Percentiles rank a stretch among this genome's conserved stretches.
phyloP scores from a whole-genome alignment of 2,329 filamentous ascomycete genomes.

The Epichloe coenophiala region DNA sequence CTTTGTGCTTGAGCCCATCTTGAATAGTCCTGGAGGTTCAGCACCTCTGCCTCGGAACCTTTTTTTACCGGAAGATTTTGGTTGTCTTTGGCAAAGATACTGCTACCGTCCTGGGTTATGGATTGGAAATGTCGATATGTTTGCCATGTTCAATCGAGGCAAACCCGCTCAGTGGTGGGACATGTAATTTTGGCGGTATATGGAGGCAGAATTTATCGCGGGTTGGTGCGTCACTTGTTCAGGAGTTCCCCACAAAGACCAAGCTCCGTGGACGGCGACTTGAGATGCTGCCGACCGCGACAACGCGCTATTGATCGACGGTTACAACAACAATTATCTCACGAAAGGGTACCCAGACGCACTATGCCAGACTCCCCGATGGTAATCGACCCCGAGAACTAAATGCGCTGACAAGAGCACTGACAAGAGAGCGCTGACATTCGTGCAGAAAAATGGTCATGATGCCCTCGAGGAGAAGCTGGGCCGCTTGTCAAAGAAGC shows the following conservation, averaged over 20 bases:
- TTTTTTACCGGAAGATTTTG: neutral
- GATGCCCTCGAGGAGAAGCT: slow-evolving; percentile 54
- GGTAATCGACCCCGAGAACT: neutral
- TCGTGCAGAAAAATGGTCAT: slow-evolving; percentile 29
- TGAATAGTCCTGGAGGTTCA: slow-evolving; percentile 11
- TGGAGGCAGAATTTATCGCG: slow-evolving; percentile 24
- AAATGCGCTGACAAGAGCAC: neutral
- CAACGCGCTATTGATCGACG: neutral
- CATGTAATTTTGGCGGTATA: slow-evolving; percentile 33
- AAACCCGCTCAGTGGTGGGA: neutral
- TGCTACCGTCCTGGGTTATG: neutral
- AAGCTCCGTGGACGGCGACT: neutral
- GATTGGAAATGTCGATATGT: neutral
- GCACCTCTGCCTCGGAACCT: neutral
- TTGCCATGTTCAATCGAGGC: neutral
- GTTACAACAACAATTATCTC: neutral
- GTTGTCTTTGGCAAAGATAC: neutral
- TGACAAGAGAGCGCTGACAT: neutral
- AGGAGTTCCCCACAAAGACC: neutral
- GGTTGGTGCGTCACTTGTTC: neutral
- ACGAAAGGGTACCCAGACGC: neutral
- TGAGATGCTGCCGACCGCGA: neutral
- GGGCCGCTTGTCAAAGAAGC: slow-evolving; percentile 59
- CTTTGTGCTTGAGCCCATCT: slow-evolving; percentile 72
- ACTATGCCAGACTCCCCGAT: slow-evolving; percentile 7